phyloP scores from a whole-genome alignment of 2,329 filamentous ascomycete species.

The Capronia epimyces region DNA sequence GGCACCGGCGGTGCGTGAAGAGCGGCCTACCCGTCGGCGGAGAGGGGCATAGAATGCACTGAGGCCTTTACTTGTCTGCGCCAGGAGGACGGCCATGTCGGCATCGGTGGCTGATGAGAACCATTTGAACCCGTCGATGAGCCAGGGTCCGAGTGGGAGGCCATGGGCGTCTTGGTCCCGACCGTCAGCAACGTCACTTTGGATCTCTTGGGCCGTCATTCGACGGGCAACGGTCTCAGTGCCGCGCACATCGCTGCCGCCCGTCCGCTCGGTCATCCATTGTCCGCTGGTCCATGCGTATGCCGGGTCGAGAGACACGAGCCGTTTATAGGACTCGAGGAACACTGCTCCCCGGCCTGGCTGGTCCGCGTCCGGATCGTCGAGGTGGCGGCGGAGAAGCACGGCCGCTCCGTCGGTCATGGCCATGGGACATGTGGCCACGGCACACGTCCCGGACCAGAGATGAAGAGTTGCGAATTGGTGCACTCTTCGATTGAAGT shows the following conservation, averaged over 20 bases:
- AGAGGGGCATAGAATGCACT: slow-evolving; percentile 63
- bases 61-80: slow-evolving; percentile 52
- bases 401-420: slow-evolving; percentile 49
- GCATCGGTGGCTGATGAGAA: slow-evolving; percentile 64
- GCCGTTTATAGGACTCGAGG: slow-evolving; percentile 28
- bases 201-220: slow-evolving; percentile 15
- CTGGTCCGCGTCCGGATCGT: slow-evolving; percentile 15
- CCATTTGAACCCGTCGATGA: slow-evolving; percentile 65
- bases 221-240: slow-evolving; percentile 34
- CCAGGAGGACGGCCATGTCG: slow-evolving; percentile 60
- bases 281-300: slow-evolving; percentile 37
- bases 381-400: slow-evolving; percentile 26
- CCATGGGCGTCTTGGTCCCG: slow-evolving; percentile 32
- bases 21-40: slow-evolving; percentile 22
- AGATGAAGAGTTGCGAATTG: slow-evolving; percentile 55
- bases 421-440: slow-evolving; percentile 59
- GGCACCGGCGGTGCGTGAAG: too few relatives aligned
- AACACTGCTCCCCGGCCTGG: slow-evolving; percentile 27
- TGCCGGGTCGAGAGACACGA: slow-evolving; percentile 30
- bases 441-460: slow-evolving; percentile 55
- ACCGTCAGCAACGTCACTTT: slow-evolving; percentile 13
- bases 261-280: slow-evolving; percentile 38
- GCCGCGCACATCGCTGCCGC: slow-evolving; percentile 35
- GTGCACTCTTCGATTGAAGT: slow-evolving; percentile 50
- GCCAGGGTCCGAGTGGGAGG: slow-evolving; percentile 46